These are phyloP conservation scores for Cryptomeria japonica DNA, from an alignment of 75 land plant genomes.

Conservation along the genomic window DNA sequence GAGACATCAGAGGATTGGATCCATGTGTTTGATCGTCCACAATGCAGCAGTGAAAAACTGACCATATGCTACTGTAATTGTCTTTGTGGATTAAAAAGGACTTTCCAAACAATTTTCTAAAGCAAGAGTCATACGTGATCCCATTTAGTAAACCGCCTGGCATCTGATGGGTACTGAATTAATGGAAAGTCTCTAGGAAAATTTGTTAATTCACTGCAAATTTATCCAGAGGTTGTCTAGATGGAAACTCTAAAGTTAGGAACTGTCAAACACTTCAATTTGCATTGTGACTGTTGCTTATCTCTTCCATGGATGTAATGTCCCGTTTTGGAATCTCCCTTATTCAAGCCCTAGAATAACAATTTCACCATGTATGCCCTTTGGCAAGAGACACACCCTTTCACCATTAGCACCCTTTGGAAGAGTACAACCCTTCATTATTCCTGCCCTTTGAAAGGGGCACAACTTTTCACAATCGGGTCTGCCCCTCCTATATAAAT, in stretches of 20 bases:
- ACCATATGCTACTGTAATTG: background rate
- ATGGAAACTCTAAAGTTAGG: background rate
- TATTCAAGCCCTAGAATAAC: no score
- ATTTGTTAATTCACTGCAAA: background rate
- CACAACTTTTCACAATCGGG: no score
- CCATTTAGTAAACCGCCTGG: background rate
- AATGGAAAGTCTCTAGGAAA: background rate
- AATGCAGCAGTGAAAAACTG: background rate
- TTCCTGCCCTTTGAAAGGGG: no score
- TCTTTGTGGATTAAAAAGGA: background rate
- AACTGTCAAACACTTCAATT: background rate
- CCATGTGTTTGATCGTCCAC: background rate
- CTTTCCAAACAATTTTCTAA: background rate
- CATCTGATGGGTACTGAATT: background rate
- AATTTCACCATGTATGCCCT: no score
- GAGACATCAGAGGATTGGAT: background rate
- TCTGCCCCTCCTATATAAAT: no score
- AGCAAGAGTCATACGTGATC: background rate
- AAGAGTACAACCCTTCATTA: no score
- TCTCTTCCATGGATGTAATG: background rate
- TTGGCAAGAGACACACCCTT: no score
- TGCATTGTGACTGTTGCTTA: background rate
- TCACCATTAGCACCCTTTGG: no score
- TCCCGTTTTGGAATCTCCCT: no score
- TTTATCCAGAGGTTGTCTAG: background rate